Conservation (phyloP, 257 asterid genomes). For the Plantago ovata region DNA sequence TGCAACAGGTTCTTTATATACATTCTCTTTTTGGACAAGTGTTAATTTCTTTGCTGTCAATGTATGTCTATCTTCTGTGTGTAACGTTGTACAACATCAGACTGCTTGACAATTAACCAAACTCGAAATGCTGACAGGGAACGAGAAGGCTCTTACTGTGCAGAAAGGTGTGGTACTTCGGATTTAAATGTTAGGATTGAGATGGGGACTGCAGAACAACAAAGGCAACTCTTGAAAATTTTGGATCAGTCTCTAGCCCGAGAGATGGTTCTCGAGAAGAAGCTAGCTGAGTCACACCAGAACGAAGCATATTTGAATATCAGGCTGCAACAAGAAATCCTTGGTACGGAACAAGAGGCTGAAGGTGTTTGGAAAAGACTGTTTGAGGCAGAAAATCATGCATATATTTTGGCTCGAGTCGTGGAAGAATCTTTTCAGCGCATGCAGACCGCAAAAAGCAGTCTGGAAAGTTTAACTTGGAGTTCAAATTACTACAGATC, state of each 20-base stretch:
- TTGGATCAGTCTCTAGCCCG: conserved; percentile 84
- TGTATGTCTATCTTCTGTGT: too few species aligned
- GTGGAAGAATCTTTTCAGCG: too few species aligned
- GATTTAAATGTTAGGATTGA: conserved; percentile 51
- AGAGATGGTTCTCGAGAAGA: conserved; percentile 86
- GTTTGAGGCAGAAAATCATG: conserved; percentile 68
- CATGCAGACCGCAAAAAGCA: too few species aligned
- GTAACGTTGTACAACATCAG: too few species aligned
- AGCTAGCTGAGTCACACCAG: conserved; percentile 61
- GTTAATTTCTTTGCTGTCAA: too few species aligned
- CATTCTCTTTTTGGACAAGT: too few species aligned
- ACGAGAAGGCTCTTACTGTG: too few species aligned
- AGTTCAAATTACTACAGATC: too few species aligned
- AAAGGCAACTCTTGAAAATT: conserved; percentile 69
- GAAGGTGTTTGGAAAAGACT: conserved; percentile 60
- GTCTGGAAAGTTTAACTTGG: too few species aligned
- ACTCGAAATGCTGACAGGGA: too few species aligned
- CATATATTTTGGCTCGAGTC: conserved; percentile 55
- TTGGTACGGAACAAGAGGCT: conserved; percentile 63
- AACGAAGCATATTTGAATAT: conserved; percentile 59
- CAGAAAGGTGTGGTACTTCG: conserved; percentile 32
- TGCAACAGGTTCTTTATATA: too few species aligned
- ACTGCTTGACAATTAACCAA: too few species aligned
- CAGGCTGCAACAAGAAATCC: conserved; percentile 60
- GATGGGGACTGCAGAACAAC: conserved; percentile 80